Evolutionary conservation across 164 flowering plant species (phyloP).

Genomic region (Amborella trichopoda): DNA sequence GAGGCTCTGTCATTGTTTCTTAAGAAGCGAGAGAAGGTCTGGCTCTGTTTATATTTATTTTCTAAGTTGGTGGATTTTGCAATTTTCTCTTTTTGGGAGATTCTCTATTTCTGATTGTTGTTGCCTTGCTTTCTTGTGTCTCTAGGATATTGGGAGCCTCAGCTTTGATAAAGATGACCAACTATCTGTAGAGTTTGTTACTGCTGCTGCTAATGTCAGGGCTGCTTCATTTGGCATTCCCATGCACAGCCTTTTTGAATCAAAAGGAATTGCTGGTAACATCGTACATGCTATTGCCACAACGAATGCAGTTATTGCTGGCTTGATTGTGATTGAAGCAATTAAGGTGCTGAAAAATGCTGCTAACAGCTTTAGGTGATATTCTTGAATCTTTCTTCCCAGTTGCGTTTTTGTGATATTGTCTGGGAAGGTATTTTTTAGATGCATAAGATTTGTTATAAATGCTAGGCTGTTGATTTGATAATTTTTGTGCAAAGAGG

Average conservation of each 20-base stretch:
- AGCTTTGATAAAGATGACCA: conserved; percentile 96
- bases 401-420: too few species aligned
- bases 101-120: background rate
- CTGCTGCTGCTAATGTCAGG: conserved; percentile 97
- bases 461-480: too few species aligned
- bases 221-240: conserved; percentile 94
- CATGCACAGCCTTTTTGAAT: conserved; percentile 89
- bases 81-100: background rate
- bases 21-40: conserved; percentile 58
- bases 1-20: conserved; percentile 79
- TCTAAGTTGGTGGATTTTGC: background rate
- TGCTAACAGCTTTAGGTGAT: conserved; percentile 52
- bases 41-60: background rate
- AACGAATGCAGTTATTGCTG: conserved; percentile 93
- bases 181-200: conserved; percentile 93
- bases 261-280: conserved; percentile 98
- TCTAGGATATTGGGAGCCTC: conserved; percentile 81
- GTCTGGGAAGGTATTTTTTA: too few species aligned
- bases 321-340: conserved; percentile 93
- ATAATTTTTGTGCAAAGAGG: too few species aligned
- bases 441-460: too few species aligned
- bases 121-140: conserved; percentile 2
- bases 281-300: conserved; percentile 99
- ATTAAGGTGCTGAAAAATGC: conserved; percentile 78
- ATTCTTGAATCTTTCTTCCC: background rate